A percentile compares a stretch with the other conserved stretches of the same genome.
These are phyloP conservation scores for Herpetomonas samuelpessoai DNA, from an alignment of 208 protist genomes.

Conservation along the genomic window DNA sequence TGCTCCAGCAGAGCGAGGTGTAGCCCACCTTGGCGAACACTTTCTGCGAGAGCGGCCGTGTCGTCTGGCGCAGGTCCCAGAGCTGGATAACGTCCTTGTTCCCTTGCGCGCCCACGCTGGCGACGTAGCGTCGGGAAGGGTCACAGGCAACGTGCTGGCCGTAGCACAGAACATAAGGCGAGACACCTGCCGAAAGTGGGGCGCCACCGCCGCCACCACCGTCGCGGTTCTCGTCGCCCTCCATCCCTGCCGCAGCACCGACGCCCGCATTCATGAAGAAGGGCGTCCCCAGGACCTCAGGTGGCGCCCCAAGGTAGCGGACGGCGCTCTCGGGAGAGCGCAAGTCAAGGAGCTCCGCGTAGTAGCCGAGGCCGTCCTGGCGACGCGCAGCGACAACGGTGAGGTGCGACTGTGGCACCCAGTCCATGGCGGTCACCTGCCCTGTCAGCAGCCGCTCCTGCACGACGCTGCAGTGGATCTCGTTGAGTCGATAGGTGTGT, in stretches of 20 bases:
- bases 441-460: slow-evolving; percentile 40
- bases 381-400: slow-evolving; percentile 51
- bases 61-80: slow-evolving; percentile 66
- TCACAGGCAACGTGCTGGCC: slow-evolving; percentile 69
- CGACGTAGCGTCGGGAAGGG: slow-evolving; percentile 52
- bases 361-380: slow-evolving; percentile 47
- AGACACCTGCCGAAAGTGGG: not conserved
- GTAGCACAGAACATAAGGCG: slow-evolving; percentile 34
- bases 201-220: not conserved
- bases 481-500: slow-evolving; percentile 10
- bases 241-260: not conserved
- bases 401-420: slow-evolving; percentile 58
- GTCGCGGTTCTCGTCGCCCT: slow-evolving; percentile 1
- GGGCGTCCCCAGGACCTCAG: slow-evolving; percentile 20
- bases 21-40: slow-evolving; percentile 33
- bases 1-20: slow-evolving; percentile 64
- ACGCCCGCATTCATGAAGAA: slow-evolving; percentile 4
- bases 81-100: slow-evolving; percentile 61
- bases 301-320: slow-evolving; percentile 49
- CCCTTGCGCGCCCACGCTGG: slow-evolving; percentile 34
- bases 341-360: slow-evolving; percentile 65
- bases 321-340: slow-evolving; percentile 46
- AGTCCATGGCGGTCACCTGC: slow-evolving; percentile 59
- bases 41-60: slow-evolving; percentile 28
- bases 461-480: slow-evolving; percentile 15